Evolutionary conservation across 768 basidiomycete species (phyloP).

Genomic region (Termitomyces sp.): DNA sequence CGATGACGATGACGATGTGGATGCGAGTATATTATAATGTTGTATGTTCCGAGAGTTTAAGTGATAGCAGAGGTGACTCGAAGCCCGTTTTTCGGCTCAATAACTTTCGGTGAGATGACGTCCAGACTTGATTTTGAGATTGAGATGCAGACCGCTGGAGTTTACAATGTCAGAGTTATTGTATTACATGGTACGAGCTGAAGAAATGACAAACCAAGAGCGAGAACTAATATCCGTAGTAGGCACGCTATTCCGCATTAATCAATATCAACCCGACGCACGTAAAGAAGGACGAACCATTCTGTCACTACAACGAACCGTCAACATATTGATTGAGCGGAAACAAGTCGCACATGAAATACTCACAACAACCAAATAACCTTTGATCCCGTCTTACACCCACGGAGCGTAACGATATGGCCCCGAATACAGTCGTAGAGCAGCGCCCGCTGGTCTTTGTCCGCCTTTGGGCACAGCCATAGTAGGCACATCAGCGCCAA

Average conservation of each 20-base stretch:
- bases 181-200: too few relatives aligned
- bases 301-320: background rate
- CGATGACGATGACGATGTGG: background rate
- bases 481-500: background rate
- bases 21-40: background rate
- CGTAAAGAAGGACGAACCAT: background rate
- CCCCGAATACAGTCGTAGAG: conserved; percentile 84
- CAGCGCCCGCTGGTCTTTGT: conserved; percentile 78
- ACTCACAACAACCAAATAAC: conserved; percentile 84
- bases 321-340: background rate
- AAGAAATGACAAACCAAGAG: background rate
- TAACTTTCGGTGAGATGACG: background rate
- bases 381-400: conserved; percentile 90
- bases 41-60: background rate
- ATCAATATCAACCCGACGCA: background rate
- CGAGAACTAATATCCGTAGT: background rate
- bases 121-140: background rate
- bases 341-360: background rate
- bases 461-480: conserved; percentile 42
- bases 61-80: background rate
- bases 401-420: conserved; percentile 85
- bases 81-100: background rate
- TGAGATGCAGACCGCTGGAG: background rate
- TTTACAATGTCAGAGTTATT: background rate
- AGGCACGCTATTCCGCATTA: background rate